Evolutionary conservation across 768 basidiomycete genomes (phyloP).

Genomic region (Boletus sp.): DNA sequence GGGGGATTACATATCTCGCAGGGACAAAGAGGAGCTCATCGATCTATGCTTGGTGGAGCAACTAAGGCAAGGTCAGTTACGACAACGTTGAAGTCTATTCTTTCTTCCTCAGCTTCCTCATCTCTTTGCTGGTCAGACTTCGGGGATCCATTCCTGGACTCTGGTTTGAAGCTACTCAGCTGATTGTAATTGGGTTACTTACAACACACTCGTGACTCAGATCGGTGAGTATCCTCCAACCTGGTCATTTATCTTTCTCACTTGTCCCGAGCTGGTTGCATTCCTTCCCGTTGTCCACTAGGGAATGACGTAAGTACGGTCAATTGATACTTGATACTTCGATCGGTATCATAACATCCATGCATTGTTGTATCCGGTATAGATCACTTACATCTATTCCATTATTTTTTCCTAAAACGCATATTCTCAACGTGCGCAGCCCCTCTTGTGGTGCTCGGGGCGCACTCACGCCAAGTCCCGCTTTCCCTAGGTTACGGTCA

Average conservation of each 20-base stretch:
- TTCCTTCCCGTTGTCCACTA: background rate
- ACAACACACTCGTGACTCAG: background rate
- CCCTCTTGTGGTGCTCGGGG: background rate
- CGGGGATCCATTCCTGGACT: conserved; percentile 54
- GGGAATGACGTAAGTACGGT: background rate
- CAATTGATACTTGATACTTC: background rate
- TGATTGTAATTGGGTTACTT: conserved; percentile 2
- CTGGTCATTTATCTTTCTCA: conserved; percentile 1
- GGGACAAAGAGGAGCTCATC: conserved; percentile 57
- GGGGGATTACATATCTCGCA: conserved; percentile 41
- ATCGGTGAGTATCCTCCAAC: conserved; percentile 8
- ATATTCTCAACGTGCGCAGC: background rate
- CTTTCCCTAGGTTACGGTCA: background rate
- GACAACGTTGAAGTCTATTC: background rate
- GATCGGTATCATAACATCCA: background rate
- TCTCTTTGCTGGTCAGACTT: conserved; percentile 38
- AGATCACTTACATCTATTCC: background rate
- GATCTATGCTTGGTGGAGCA: conserved; percentile 50
- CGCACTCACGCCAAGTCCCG: background rate
- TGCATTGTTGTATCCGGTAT: conserved; percentile 4
- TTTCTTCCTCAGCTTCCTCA: conserved; percentile 1
- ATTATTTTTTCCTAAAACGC: background rate
- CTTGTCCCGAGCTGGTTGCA: background rate
- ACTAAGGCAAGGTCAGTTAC: conserved; percentile 50
- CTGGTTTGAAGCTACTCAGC: conserved; percentile 27